Base-by-base conservation (phyloP, 2,329 filamentous ascomycete genomes). In the Lasiodiplodia sp. region DNA sequence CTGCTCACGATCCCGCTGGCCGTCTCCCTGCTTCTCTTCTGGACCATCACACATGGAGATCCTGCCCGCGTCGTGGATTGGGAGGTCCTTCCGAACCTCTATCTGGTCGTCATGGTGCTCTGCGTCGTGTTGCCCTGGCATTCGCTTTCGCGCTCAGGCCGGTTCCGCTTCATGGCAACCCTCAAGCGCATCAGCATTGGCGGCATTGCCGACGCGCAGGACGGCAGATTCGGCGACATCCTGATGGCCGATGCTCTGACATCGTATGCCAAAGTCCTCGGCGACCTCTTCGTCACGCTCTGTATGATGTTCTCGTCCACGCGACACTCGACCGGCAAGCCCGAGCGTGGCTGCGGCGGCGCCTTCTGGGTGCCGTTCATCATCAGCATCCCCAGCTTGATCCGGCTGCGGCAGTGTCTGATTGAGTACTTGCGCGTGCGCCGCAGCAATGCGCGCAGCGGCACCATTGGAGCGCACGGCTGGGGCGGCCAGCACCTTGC, bases 191-290 rank as follows among this genome's bases (percentile, higher is more conserved):
- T 98, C 70, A 88, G 88, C 73, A 83, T 97, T 53, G 96, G 96
- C 28, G 94, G 95, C 0, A 86, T 99, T 28, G 95, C 96, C 16
- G 91, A 95, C 79, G 85, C 92, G 0, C 88, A 92, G 73, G 92
- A 97, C 79, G 94, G 95, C 67, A 97, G 97, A 77, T 98, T 98
- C 75, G 95, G 93, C 68, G 96, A 99, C 77, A 91, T 98, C 65
- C 82, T 99, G 69, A 88, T 99, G 21, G 94, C 96, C 40, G 96
- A 99, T 86, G 95, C 94, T 67, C 82, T 98, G 73, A 99, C 96
- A 52, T 96, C 92, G 75, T 99, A 98, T 79, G 91, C 95, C 70
- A 97, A 96, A 79, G 92, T 97, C 37, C 85, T 97, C 34, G 95
- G 91, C 28, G 96, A 99, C 79, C 82, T 97, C 14, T 97, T 94